These are phyloP conservation scores for Fusarium tanahbumbuense DNA, from an alignment of 2,329 filamentous ascomycete genomes.

Conservation along the genomic window DNA sequence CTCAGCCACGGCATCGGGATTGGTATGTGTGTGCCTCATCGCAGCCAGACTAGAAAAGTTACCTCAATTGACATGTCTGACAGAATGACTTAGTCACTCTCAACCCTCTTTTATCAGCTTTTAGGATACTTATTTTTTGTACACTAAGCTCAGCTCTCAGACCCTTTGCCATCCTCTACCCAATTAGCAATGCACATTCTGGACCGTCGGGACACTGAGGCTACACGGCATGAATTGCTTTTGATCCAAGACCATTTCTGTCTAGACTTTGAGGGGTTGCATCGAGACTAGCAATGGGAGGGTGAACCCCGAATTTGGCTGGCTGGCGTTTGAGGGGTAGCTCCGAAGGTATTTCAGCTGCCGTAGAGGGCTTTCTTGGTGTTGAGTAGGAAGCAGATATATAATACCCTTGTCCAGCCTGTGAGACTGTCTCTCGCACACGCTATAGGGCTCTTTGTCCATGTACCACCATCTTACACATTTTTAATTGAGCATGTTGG, in stretches of 20 bases:
- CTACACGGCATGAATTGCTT: constrained; percentile 13
- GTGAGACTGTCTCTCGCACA: not conserved
- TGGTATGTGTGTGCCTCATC: not conserved
- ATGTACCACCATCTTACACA: not conserved
- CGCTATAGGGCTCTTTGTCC: not conserved
- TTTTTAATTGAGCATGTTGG: constrained; percentile 34
- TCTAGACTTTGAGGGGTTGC: not conserved
- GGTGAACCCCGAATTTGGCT: not conserved
- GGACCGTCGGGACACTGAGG: not conserved
- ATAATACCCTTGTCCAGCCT: not conserved
- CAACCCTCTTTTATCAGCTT: not conserved
- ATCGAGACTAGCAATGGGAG: not conserved
- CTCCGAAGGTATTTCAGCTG: constrained; percentile 7
- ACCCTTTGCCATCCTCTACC: not conserved
- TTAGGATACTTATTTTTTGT: not conserved
- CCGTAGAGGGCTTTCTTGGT: not conserved
- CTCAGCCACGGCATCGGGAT: constrained; percentile 7
- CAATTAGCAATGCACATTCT: not conserved
- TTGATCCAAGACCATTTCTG: not conserved
- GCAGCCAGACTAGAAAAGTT: not conserved
- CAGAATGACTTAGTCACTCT: not conserved
- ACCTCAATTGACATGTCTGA: not conserved
- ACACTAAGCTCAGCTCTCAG: not conserved
- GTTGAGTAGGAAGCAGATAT: not conserved
- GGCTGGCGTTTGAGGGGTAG: constrained; percentile 11